These are phyloP conservation scores for Cicer bijugum DNA, from an alignment of 306 rosid genomes.

Conservation along the genomic window DNA sequence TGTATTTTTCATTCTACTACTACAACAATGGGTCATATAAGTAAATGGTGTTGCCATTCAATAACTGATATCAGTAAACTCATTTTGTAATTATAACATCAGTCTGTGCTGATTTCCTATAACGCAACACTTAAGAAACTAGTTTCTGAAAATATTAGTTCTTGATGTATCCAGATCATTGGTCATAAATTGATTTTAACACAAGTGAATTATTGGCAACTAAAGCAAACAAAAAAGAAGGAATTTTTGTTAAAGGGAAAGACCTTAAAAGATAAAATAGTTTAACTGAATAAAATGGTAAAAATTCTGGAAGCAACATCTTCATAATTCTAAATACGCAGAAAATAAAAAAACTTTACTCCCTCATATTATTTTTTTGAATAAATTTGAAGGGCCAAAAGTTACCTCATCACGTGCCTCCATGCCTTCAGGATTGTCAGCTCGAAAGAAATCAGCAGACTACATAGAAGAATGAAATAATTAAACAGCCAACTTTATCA, in stretches of 20 bases:
- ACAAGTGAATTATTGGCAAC: neutral
- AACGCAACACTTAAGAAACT: neutral
- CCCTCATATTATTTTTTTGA: slow-evolving; percentile 16
- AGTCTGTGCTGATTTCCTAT: neutral
- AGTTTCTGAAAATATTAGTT: neutral
- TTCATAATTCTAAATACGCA: slow-evolving; percentile 8
- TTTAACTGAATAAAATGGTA: neutral
- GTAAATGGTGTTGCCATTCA: slow-evolving; percentile 6
- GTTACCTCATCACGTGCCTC: slow-evolving; percentile 96
- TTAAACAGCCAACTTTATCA: slow-evolving; percentile 25
- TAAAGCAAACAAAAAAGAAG: neutral
- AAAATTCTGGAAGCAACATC: slow-evolving; percentile 34
- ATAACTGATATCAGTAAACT: slow-evolving; percentile 17
- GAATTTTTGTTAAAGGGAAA: neutral
- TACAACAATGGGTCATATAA: slow-evolving; percentile 11
- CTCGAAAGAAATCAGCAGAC: slow-evolving; percentile 96
- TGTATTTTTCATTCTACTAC: slow-evolving; percentile 26
- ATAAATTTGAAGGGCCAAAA: slow-evolving; percentile 33
- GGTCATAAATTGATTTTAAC: slow-evolving; percentile 1
- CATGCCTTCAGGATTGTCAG: slow-evolving; percentile 95
- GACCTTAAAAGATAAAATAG: slow-evolving; percentile 3
- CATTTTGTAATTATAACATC: slow-evolving; percentile 29
- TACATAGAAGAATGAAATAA: slow-evolving; percentile 52
- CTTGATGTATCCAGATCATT: neutral
- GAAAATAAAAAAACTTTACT: slow-evolving; percentile 13